Evolutionary conservation across 371 early-diverging fungal genomes (phyloP).

Genomic region (Apophysomyces trapeziformis): DNA sequence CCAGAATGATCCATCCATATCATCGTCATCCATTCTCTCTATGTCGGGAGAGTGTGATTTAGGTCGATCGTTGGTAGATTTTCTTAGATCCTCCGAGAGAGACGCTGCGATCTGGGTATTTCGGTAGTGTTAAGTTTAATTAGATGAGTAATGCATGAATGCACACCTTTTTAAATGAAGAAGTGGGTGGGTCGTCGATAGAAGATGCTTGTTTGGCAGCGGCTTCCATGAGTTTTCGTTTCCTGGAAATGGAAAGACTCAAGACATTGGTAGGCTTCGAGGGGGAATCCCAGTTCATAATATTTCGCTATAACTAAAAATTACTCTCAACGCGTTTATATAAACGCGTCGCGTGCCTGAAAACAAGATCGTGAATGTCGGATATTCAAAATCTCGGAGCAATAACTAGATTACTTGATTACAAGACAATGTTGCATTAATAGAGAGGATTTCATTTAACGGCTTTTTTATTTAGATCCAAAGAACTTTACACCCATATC

Average conservation of each 20-base stretch:
- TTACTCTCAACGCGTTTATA: not conserved
- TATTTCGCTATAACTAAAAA: not conserved
- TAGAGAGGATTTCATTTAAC: not conserved
- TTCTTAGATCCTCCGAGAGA: not conserved
- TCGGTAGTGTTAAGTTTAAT: not conserved
- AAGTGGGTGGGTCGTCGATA: not conserved
- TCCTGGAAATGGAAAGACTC: conserved; percentile 6
- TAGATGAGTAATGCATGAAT: not conserved
- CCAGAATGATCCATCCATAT: conserved; percentile 5
- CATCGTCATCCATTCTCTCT: conserved; percentile 3
- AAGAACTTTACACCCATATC: conserved; percentile 91
- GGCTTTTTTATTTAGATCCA: conserved; percentile 15
- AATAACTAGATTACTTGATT: not conserved
- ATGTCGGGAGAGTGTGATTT: not conserved
- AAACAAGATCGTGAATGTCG: not conserved
- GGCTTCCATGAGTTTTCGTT: not conserved
- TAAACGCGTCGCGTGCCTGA: conserved; percentile 2
- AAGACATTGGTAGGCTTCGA: not conserved
- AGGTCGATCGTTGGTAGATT: not conserved
- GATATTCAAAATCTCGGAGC: not conserved
- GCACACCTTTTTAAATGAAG: not conserved
- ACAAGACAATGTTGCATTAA: not conserved
- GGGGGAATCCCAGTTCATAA: conserved; percentile 3
- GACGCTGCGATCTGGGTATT: not conserved
- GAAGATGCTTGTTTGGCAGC: not conserved